Evolutionary conservation across 2,329 filamentous ascomycete species (phyloP).

Genomic region (Neophaeococcomyces mojaviensis): DNA sequence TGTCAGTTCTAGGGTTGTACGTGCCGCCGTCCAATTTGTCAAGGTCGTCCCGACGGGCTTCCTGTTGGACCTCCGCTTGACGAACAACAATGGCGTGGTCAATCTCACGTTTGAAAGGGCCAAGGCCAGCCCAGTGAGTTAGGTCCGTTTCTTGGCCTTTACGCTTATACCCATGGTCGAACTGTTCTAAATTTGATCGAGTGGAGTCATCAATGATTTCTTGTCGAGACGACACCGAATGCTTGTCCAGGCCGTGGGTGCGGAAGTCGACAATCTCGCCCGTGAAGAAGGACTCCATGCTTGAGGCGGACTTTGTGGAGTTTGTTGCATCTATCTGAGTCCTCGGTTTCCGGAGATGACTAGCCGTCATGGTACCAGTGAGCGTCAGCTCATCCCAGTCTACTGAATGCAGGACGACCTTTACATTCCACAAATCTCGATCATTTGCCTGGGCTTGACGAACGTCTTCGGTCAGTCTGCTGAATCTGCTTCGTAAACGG

Average conservation of each 20-base stretch:
- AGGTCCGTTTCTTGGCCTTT: constrained; percentile 40
- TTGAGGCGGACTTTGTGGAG: constrained; percentile 27
- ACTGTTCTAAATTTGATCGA: not conserved
- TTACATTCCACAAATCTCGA: constrained; percentile 50
- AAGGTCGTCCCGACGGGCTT: not conserved
- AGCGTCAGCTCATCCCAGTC: constrained; percentile 55
- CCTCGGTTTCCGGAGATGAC: constrained; percentile 44
- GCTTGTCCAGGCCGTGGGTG: constrained; percentile 40
- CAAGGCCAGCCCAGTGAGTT: constrained; percentile 42
- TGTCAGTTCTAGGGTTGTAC: not conserved
- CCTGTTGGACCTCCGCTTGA: not conserved
- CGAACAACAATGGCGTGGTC: constrained; percentile 20
- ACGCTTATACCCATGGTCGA: constrained; percentile 23
- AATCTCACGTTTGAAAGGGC: constrained; percentile 39
- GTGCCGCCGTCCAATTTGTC: constrained; percentile 1
- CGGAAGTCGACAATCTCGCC: constrained; percentile 62
- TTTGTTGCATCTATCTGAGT: not conserved
- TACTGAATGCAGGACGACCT: constrained; percentile 57
- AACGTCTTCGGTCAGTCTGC: too few species aligned
- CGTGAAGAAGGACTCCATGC: constrained; percentile 60
- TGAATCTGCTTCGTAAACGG: too few species aligned
- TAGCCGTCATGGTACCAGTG: constrained; percentile 63
- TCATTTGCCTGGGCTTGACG: not conserved
- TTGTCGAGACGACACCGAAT: constrained; percentile 29
- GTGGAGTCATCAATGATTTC: too few species aligned